Conservation (phyloP, 2,329 filamentous ascomycete genomes). For the Alternaria triticina region DNA sequence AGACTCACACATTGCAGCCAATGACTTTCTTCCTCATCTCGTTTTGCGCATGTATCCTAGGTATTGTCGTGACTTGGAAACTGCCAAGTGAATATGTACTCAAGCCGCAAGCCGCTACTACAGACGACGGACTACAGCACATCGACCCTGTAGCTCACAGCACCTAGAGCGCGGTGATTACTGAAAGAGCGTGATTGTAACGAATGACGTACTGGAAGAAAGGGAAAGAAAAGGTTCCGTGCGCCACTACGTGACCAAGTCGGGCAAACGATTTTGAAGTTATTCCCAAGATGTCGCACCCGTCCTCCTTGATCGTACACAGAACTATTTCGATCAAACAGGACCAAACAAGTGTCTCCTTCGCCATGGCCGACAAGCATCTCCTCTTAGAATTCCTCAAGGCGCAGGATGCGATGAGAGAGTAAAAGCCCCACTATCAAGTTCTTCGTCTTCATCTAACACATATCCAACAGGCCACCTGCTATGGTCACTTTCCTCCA, state of each 20-base stretch:
- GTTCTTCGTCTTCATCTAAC: background rate
- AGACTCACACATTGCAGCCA: background rate
- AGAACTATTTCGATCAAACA: background rate
- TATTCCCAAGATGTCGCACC: background rate
- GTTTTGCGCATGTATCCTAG: background rate
- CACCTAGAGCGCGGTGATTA: background rate
- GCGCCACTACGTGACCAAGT: background rate
- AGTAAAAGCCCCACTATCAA: background rate
- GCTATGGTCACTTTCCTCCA: background rate
- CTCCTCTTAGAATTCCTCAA: background rate
- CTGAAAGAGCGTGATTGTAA: background rate
- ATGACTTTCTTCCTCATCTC: background rate
- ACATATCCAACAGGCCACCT: background rate
- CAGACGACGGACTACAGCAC: background rate
- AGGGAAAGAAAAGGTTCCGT: background rate
- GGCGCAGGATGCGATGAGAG: background rate
- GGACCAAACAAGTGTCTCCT: background rate
- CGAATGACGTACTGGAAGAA: background rate
- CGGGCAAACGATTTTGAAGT: background rate
- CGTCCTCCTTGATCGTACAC: background rate
- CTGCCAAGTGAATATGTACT: background rate
- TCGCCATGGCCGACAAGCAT: background rate
- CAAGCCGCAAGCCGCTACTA: background rate
- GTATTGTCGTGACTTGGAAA: background rate
- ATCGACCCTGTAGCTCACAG: background rate